Conservation (phyloP, 2,329 filamentous ascomycete species). For the Rugonectria rugulosa region DNA sequence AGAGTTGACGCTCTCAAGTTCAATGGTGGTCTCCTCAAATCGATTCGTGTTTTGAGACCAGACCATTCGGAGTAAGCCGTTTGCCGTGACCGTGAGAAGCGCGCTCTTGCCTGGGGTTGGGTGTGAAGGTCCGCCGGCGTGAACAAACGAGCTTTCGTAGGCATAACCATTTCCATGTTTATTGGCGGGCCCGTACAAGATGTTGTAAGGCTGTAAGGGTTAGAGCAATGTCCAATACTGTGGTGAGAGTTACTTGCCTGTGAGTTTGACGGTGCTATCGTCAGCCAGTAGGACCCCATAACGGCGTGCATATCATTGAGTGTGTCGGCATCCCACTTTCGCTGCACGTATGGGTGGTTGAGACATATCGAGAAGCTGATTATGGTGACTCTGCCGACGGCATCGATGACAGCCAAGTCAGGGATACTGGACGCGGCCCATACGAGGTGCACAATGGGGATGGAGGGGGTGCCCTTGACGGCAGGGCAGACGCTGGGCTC, state of each 20-base stretch:
- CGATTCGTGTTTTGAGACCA: constrained; percentile 78
- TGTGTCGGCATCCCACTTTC: constrained; percentile 71
- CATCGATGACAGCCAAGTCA: constrained; percentile 85
- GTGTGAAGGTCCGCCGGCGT: constrained; percentile 76
- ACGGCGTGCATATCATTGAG: constrained; percentile 78
- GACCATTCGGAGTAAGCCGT: constrained; percentile 76
- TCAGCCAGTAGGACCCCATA: constrained; percentile 87
- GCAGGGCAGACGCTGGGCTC: constrained; percentile 71
- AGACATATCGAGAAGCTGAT: constrained; percentile 75
- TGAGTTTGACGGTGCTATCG: constrained; percentile 58
- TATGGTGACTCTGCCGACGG: constrained; percentile 78
- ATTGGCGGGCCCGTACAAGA: constrained; percentile 67
- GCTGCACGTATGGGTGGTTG: constrained; percentile 72
- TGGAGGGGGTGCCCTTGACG: constrained; percentile 68
- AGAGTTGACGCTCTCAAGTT: constrained; percentile 75
- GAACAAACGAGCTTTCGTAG: constrained; percentile 72
- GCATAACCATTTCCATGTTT: constrained; percentile 70
- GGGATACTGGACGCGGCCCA: constrained; percentile 78
- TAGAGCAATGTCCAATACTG: neutral
- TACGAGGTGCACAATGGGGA: constrained; percentile 78
- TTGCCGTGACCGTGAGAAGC: constrained; percentile 77
- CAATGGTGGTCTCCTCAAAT: constrained; percentile 75
- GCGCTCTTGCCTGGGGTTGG: constrained; percentile 75
- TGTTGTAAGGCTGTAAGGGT: constrained; percentile 47
- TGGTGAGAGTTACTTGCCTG: constrained; percentile 39